Base-by-base conservation (phyloP, 2,329 filamentous ascomycete species). In the Pseudodiploospora longispora region DNA sequence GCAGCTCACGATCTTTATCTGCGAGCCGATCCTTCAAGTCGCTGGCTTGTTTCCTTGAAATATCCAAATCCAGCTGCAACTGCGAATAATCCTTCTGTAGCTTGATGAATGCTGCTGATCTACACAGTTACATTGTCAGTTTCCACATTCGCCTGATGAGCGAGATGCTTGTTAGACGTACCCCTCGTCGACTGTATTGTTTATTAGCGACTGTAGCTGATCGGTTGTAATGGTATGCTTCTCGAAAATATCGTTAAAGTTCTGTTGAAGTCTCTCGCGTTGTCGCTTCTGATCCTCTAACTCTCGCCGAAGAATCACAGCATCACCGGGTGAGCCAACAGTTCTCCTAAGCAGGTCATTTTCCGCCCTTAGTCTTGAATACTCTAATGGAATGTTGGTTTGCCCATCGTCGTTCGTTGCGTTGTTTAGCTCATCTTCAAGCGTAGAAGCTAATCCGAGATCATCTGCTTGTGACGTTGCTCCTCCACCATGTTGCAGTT, bases 381-480 rank as follows among this genome's bases (percentile, higher is more conserved):
- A 57, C 55, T 80, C 75, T 12, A 78, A 59, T 8, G 69, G 67
- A 40, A 75, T 61, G 42, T 67, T 68, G 8, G 61, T 56, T 9
- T 63, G 59, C 9, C 50, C 55, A 33, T 62, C 61, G 5, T 67
- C 63, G 47, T 66, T 65, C 35, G 59, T 57, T 27, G 72, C 71
- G 46, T 68, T 68, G 41, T 76, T 72, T 4, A 83, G 67, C 58
- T 83, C 80, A 47, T 82, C 74, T 58, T 81, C 78, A 6, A 83
- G 71, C 6, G 50, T 47, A 28, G 55, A 42, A 6, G 44, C 43
- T 29, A 38, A 47, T 6, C 51, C 50, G 27, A 54, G 31, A 10
- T 37, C 43, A 35, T 49, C 53, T 9, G 47, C 53, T 32, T 57
- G 53, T 29, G 53, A 29, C 10, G 47, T 44, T 30, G 41, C 40